Conservation (phyloP, 208 protist species). For the Crithidia sp. region DNA sequence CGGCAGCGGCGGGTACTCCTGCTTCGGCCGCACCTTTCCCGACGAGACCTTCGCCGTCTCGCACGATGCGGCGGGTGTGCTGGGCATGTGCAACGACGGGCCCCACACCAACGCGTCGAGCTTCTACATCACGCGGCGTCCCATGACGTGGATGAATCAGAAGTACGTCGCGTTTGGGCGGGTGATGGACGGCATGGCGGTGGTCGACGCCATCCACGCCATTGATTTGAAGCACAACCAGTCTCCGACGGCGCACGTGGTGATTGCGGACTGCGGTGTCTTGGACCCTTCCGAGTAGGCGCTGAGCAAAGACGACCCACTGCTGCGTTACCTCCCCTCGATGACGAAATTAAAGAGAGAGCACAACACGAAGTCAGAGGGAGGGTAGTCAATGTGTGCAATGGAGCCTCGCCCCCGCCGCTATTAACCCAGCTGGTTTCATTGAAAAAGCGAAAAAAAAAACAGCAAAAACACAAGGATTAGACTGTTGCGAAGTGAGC, state of each 20-base stretch:
- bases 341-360: too few relatives aligned
- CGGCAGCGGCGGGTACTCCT: slow-evolving; percentile 92
- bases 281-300: slow-evolving; percentile 68
- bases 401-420: too few relatives aligned
- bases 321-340: too few relatives aligned
- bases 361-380: too few relatives aligned
- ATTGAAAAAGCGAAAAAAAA: too few relatives aligned
- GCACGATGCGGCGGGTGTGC: slow-evolving; percentile 79
- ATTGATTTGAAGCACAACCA: slow-evolving; percentile 88
- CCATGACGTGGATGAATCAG: slow-evolving; percentile 91
- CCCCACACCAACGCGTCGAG: slow-evolving; percentile 85
- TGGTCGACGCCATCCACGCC: slow-evolving; percentile 83
- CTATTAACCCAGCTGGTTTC: too few relatives aligned
- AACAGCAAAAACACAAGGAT: too few relatives aligned
- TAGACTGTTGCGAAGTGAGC: too few relatives aligned
- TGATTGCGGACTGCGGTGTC: slow-evolving; percentile 84
- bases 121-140: slow-evolving; percentile 89
- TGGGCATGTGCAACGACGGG: slow-evolving; percentile 93
- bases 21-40: slow-evolving; percentile 91
- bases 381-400: too few relatives aligned
- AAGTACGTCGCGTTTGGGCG: slow-evolving; percentile 96
- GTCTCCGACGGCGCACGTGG: slow-evolving; percentile 55
- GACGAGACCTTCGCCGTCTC: slow-evolving; percentile 94
- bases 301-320: too few relatives aligned
- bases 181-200: slow-evolving; percentile 92